A percentile compares a stretch with the other conserved stretches of the same genome.
phyloP scores from a whole-genome alignment of 495 filamentous ascomycete species.

The Talaromyces stipitatus region DNA sequence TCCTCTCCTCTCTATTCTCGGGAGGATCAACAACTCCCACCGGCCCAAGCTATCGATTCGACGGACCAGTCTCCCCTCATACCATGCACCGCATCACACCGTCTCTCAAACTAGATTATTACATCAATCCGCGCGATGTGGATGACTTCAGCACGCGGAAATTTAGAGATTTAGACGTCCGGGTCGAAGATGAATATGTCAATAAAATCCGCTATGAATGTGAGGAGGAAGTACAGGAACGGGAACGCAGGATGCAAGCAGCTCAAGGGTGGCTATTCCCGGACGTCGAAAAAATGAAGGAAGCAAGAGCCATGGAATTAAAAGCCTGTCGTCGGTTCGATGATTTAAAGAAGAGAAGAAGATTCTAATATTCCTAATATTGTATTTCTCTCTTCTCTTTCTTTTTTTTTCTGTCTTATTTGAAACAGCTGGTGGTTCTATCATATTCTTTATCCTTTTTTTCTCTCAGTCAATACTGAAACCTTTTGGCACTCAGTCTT shows the following conservation, averaged over 20 bases:
- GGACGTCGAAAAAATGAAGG: conserved; percentile 68
- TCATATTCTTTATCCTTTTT: not conserved
- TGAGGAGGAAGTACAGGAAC: conserved; percentile 56
- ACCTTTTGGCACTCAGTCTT: not conserved
- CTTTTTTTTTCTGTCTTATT: not conserved
- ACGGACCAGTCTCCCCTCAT: conserved; percentile 56
- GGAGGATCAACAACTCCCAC: conserved; percentile 44
- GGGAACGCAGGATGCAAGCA: conserved; percentile 61
- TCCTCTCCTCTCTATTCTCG: conserved; percentile 74
- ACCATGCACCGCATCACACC: conserved; percentile 66
- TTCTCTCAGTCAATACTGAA: not conserved
- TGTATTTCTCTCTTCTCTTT: not conserved
- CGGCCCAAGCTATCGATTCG: conserved; percentile 65
- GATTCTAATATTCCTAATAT: conserved; percentile 7
- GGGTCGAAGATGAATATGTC: conserved; percentile 67
- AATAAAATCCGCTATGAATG: conserved; percentile 58
- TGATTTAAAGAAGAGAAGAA: conserved; percentile 29
- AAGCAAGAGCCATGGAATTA: conserved; percentile 53
- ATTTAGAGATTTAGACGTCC: conserved; percentile 64
- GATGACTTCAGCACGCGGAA: conserved; percentile 57
- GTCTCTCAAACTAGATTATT: conserved; percentile 70
- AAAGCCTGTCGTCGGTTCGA: conserved; percentile 48
- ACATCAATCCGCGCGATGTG: conserved; percentile 70
- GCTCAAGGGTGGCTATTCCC: conserved; percentile 85
- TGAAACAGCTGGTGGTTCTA: not conserved